Percentiles rank a stretch among this genome's conserved stretches.
Evolutionary conservation across 2,329 filamentous ascomycete genomes (phyloP).

Genomic region (Fusarium ramigenum): DNA sequence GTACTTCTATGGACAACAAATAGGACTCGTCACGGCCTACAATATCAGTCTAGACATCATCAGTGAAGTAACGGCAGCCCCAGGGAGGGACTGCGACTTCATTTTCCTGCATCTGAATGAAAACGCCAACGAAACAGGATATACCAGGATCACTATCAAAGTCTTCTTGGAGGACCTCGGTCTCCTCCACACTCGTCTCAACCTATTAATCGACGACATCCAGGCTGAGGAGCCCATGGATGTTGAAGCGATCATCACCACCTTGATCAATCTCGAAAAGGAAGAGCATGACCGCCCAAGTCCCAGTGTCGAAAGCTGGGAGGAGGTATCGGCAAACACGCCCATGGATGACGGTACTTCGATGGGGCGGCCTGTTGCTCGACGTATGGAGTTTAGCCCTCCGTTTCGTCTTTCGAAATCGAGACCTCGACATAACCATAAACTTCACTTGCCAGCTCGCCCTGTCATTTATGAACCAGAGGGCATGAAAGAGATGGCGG

Average conservation of each 20-base stretch:
- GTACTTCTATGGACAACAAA: constrained; percentile 96
- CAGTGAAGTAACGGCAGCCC: constrained; percentile 87
- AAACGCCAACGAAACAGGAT: constrained; percentile 68
- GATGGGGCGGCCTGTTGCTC: constrained; percentile 49
- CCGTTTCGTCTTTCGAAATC: constrained; percentile 48
- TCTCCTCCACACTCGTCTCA: constrained; percentile 83
- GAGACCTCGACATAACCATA: constrained; percentile 60
- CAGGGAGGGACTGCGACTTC: constrained; percentile 92
- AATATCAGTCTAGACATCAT: constrained; percentile 79
- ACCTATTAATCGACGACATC: constrained; percentile 84
- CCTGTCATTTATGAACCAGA: constrained; percentile 86
- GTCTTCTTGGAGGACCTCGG: constrained; percentile 89
- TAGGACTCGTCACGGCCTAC: constrained; percentile 88
- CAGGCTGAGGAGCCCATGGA: constrained; percentile 75
- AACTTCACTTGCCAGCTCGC: constrained; percentile 83
- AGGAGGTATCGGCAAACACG: constrained; percentile 73
- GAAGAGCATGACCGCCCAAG: constrained; percentile 66
- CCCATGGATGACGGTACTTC: constrained; percentile 66
- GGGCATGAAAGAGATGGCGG: constrained; percentile 78
- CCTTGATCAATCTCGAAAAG: constrained; percentile 78
- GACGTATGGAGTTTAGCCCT: constrained; percentile 49
- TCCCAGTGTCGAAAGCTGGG: constrained; percentile 89
- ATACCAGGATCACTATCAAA: constrained; percentile 85
- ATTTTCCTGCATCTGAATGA: constrained; percentile 82
- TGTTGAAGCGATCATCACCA: constrained; percentile 74